Evolutionary conservation across 176 grass and related monocot genomes (phyloP).

Genomic region (Ensete glaucum): DNA sequence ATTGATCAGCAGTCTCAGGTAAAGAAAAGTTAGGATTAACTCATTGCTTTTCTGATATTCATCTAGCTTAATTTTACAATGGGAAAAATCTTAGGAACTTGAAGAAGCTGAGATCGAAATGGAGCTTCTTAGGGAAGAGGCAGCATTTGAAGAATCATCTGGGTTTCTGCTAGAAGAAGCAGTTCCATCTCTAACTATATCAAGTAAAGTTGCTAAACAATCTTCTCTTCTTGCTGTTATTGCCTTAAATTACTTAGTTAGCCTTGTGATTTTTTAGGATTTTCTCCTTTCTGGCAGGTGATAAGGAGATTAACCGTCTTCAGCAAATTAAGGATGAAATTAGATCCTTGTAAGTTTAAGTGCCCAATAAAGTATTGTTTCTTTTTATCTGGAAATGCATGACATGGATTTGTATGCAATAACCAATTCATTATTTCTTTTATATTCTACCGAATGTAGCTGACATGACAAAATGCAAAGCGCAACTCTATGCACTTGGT

Average conservation of each 20-base stretch:
- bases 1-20: constrained; percentile 65
- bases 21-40: constrained; percentile 21
- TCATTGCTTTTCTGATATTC: constrained; percentile 7
- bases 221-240: constrained; percentile 2
- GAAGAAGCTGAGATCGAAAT: constrained; percentile 97
- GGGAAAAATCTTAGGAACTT: constrained; percentile 57
- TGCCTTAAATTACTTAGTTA: background rate
- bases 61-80: constrained; percentile 7
- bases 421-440: background rate
- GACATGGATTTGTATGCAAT: background rate
- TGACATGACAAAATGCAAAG: background rate
- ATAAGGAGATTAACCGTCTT: constrained; percentile 49
- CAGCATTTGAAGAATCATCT: constrained; percentile 29
- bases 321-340: constrained; percentile 64
- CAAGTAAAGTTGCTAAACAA: constrained; percentile 18
- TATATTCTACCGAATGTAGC: background rate
- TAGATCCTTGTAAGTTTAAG: constrained; percentile 57
- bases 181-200: constrained; percentile 21
- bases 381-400: background rate
- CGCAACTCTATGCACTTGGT: background rate
- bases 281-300: constrained; percentile 38
- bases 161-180: constrained; percentile 20
- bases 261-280: constrained; percentile 1
- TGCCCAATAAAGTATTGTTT: background rate
- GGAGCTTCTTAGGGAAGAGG: constrained; percentile 70